A percentile compares a stretch with the other conserved stretches of the same genome.
Evolutionary conservation across 768 basidiomycete species (phyloP).

Genomic region (Mycena kentingensis): DNA sequence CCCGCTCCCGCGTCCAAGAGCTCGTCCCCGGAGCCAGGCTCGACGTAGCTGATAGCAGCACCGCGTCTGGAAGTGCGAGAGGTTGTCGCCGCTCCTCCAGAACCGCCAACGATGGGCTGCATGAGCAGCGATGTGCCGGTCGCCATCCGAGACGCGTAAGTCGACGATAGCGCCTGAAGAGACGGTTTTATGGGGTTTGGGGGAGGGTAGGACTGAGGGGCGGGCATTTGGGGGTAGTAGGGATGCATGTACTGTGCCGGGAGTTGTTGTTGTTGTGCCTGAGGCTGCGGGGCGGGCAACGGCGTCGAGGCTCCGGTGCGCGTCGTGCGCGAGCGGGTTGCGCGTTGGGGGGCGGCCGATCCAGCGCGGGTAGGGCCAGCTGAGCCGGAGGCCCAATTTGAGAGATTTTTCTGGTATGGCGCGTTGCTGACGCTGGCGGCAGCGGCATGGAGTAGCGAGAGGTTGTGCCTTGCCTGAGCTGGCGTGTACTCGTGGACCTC

Average conservation of each 20-base stretch:
- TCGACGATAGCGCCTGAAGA: conserved; percentile 74
- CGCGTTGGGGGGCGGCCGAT: conserved; percentile 11
- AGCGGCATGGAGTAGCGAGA: conserved; percentile 41
- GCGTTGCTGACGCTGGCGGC: conserved; percentile 32
- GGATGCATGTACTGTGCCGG: conserved; percentile 25
- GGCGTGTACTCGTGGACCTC: too few relatives aligned
- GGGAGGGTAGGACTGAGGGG: conserved; percentile 48
- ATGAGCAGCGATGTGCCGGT: conserved; percentile 89
- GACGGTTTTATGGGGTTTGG: conserved; percentile 59
- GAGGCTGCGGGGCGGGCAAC: conserved; percentile 27
- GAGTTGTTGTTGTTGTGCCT: conserved; percentile 41
- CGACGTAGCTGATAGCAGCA: conserved; percentile 82
- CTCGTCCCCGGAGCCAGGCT: conserved; percentile 82
- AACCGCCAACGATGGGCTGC: conserved; percentile 74
- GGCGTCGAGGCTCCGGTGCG: background rate
- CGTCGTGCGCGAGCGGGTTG: conserved; percentile 10
- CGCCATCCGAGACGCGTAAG: conserved; percentile 87
- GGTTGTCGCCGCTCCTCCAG: conserved; percentile 38
- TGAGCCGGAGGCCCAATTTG: conserved; percentile 46
- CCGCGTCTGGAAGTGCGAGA: conserved; percentile 59
- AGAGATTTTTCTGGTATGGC: conserved; percentile 21
- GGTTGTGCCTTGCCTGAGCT: too few relatives aligned
- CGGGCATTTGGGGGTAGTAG: conserved; percentile 32
- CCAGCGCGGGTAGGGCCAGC: conserved; percentile 34
- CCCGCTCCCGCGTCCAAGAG: conserved; percentile 74